These are phyloP conservation scores for Camillea tinctor DNA, from an alignment of 2,329 filamentous ascomycete genomes.

Conservation along the genomic window DNA sequence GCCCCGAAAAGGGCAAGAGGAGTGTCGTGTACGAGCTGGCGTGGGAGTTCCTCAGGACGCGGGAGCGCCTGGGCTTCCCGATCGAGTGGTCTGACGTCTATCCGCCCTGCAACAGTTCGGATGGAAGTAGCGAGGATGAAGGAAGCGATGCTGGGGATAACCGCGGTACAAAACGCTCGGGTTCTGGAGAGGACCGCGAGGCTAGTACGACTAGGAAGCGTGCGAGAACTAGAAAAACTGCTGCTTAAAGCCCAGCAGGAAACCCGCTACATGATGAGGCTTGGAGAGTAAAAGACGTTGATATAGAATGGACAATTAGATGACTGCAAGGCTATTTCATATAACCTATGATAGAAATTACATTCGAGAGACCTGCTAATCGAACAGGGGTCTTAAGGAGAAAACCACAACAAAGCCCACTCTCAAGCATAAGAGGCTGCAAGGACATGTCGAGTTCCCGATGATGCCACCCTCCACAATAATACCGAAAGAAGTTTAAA, in stretches of 20 bases:
- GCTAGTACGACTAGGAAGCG: not conserved
- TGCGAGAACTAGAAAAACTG: not conserved
- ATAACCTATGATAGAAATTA: too few relatives aligned
- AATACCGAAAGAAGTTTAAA: too few relatives aligned
- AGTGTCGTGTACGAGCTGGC: not conserved
- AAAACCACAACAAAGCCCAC: too few relatives aligned
- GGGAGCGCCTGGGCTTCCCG: slow-evolving; percentile 10
- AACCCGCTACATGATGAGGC: too few relatives aligned
- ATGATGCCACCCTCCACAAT: too few relatives aligned
- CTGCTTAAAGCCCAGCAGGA: not conserved
- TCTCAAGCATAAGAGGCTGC: too few relatives aligned
- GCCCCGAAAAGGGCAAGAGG: slow-evolving; percentile 5
- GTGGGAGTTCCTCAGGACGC: slow-evolving; percentile 19
- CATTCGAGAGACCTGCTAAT: too few relatives aligned
- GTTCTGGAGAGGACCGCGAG: not conserved
- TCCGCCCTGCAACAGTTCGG: not conserved
- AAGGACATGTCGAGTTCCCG: too few relatives aligned
- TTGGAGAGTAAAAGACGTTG: too few relatives aligned
- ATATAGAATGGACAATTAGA: not conserved
- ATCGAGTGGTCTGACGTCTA: not conserved
- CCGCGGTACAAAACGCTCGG: not conserved
- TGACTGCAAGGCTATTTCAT: not conserved
- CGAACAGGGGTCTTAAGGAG: too few relatives aligned
- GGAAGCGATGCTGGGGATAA: not conserved
- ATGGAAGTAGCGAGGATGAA: too few relatives aligned